phyloP scores from a whole-genome alignment of 371 early-diverging fungal species.

The Syncephalastrum contaminatum region DNA sequence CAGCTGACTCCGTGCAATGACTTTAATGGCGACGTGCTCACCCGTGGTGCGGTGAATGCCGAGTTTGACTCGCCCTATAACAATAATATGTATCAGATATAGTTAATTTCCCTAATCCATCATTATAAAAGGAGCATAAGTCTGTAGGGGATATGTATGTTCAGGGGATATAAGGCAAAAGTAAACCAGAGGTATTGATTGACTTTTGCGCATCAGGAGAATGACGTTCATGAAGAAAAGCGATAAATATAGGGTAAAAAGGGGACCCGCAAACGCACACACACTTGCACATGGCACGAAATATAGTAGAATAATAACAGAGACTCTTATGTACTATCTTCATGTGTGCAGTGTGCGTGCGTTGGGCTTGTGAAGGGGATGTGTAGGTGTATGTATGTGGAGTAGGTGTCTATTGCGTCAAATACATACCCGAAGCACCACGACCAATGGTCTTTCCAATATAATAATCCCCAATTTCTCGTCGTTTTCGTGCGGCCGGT shows the following conservation, averaged over 20 bases:
- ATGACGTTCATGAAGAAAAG: background rate
- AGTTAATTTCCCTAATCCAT: too few relatives aligned
- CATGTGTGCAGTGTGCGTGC: slow-evolving; percentile 1
- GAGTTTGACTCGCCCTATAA: slow-evolving; percentile 74
- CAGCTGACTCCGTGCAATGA: slow-evolving; percentile 69
- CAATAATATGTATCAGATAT: background rate
- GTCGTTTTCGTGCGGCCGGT: slow-evolving; percentile 10
- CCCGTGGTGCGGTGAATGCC: slow-evolving; percentile 71
- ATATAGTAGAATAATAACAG: too few relatives aligned
- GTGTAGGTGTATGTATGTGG: too few relatives aligned
- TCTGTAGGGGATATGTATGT: too few relatives aligned
- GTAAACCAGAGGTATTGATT: too few relatives aligned
- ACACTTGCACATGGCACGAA: too few relatives aligned
- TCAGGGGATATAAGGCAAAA: too few relatives aligned
- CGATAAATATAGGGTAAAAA: slow-evolving; percentile 4
- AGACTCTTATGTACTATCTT: background rate
- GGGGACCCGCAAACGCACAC: background rate
- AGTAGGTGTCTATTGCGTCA: too few relatives aligned
- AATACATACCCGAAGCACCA: slow-evolving; percentile 70
- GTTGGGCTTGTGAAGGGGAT: background rate
- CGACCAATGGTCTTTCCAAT: slow-evolving; percentile 78
- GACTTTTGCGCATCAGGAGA: too few relatives aligned
- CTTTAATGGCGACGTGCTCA: slow-evolving; percentile 86
- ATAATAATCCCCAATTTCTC: slow-evolving; percentile 66
- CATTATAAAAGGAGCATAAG: too few relatives aligned